Evolutionary conservation across 768 basidiomycete species (phyloP).

Genomic region (Dioszegia aurantiaca): DNA sequence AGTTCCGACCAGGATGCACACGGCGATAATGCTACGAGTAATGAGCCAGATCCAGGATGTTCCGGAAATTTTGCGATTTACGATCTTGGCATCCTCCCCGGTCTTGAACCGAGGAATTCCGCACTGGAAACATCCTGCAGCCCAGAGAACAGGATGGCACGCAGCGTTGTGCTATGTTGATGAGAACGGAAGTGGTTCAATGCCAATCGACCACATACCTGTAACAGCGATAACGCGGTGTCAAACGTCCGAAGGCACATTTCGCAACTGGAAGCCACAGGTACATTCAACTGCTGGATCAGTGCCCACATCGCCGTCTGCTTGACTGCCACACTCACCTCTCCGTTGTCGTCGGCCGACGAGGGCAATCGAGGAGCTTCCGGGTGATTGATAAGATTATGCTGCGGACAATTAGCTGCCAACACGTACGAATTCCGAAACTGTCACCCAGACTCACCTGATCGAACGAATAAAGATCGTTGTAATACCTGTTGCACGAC

Average conservation of each 20-base stretch:
- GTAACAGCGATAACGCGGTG: not conserved
- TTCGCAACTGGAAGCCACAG: not conserved
- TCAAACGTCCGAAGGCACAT: constrained; percentile 3
- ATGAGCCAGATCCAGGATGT: too few relatives aligned
- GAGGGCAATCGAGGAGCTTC: too few relatives aligned
- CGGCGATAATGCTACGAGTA: constrained; percentile 10
- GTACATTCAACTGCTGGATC: not conserved
- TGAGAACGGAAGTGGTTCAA: too few relatives aligned
- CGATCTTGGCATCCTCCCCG: constrained; percentile 3
- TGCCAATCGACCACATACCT: not conserved
- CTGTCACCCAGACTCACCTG: not conserved
- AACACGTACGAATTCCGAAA: too few relatives aligned
- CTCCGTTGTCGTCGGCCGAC: not conserved
- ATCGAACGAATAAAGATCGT: not conserved
- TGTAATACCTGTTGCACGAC: not conserved
- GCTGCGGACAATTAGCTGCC: not conserved
- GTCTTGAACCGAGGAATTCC: constrained; percentile 3
- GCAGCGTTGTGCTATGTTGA: not conserved
- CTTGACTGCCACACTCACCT: not conserved
- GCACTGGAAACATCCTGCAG: constrained; percentile 2
- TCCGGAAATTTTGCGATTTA: too few relatives aligned
- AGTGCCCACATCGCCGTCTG: not conserved
- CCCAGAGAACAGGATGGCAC: constrained; percentile 9
- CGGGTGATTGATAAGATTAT: not conserved
- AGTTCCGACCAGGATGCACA: constrained; percentile 2